Base-by-base conservation (phyloP, 148 eudicot species). In the Camellia lanceoleosa region DNA sequence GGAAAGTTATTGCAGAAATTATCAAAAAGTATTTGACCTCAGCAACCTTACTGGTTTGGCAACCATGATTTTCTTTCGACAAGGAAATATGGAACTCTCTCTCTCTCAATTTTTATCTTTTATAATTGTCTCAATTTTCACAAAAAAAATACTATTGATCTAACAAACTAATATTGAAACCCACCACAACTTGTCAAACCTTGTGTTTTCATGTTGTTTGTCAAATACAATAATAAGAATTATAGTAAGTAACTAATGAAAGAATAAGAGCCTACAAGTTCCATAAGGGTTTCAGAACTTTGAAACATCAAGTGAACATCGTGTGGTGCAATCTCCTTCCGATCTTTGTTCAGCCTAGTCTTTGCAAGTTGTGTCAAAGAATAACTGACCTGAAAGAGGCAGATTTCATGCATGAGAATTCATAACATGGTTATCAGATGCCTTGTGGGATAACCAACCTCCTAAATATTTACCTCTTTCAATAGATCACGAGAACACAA, bases 281-380 rank as follows among this genome's bases (percentile, higher is more conserved):
- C 91, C 88, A 90, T 79, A 62, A 96, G 97, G 47, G 95, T 89
- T 49, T 88, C 91, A 47, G 95, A 75, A 80, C 79, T 89, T 77
- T 91, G 92, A 87, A 91, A 89, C 98, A 94, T 89, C 81, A 46
- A 80, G 60, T 87, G 92, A 76, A 94, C 88, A 68, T 92, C 97
- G 73, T 92, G 88, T 9, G 99, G 97, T 62, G 91, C 89, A 79
- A 96, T 90, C 90, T 96, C 99, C 88, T 89, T 96, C 69, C 99
- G 87, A 23, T 96, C 97, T 81, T 94, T 94, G 82, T 85, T 88
- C 71, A 96, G 86, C 86, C 92, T 98, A 80, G 95, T 91, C 87
- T 94, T 96, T 75, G 99, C 89, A 68, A 96, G 95, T 73, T 92
- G 89, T 38, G 99, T 96, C 87, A 96, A 74, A 78, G 99, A 96